Conservation (phyloP, 2,329 filamentous ascomycete species). For the Aurifilum marmelostoma region DNA sequence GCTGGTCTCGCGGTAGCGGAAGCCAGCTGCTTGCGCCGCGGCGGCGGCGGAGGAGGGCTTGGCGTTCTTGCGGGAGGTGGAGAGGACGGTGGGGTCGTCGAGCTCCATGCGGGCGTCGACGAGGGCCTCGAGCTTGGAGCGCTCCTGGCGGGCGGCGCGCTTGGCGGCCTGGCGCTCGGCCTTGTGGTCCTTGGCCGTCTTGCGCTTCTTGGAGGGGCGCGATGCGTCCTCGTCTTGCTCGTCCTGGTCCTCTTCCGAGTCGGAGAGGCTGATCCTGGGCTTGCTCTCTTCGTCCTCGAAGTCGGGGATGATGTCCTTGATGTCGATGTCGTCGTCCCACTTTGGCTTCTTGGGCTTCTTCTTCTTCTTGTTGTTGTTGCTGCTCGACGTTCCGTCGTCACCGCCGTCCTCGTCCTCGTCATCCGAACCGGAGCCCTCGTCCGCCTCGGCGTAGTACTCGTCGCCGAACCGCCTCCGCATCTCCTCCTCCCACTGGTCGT, state of each 20-base stretch:
- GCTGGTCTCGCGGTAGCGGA: constrained; percentile 94
- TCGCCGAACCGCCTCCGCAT: constrained; percentile 90
- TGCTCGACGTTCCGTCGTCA: constrained; percentile 43
- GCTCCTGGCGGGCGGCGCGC: constrained; percentile 77
- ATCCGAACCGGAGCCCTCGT: constrained; percentile 66
- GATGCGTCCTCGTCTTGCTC: constrained; percentile 47
- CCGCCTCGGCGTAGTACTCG: constrained; percentile 78
- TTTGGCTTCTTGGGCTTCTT: constrained; percentile 77
- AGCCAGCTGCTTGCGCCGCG: constrained; percentile 48
- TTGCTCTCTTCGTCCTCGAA: constrained; percentile 69
- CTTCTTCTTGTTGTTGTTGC: constrained; percentile 58
- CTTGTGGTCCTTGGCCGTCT: constrained; percentile 63
- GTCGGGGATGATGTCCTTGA: constrained; percentile 86
- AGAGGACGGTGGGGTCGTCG: constrained; percentile 64
- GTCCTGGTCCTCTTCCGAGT: constrained; percentile 50
- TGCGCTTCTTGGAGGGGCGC: constrained; percentile 58
- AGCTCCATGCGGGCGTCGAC: constrained; percentile 82
- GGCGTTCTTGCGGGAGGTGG: constrained; percentile 47
- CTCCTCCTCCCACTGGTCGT: constrained; percentile 86
- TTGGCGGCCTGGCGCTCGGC: constrained; percentile 62
- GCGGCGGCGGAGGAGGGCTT: constrained; percentile 14
- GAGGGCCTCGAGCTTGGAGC: constrained; percentile 80
- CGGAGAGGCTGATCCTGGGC: constrained; percentile 59
- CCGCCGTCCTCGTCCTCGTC: constrained; percentile 44
- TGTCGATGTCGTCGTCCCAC: constrained; percentile 98